Conservation (phyloP, 164 flowering plant species). For the Sedum album region DNA sequence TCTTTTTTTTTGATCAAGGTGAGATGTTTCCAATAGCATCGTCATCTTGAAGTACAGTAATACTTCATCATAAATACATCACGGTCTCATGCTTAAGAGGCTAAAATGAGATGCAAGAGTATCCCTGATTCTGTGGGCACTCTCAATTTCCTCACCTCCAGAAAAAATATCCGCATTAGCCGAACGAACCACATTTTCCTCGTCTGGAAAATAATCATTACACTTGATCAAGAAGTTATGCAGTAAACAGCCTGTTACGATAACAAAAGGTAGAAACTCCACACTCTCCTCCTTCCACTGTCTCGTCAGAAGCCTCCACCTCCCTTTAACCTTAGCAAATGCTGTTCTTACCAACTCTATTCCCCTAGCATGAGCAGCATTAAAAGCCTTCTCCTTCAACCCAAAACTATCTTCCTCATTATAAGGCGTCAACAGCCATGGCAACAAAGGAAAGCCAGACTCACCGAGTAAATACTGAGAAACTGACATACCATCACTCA, state of each 20-base stretch:
- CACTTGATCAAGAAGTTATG: constrained; percentile 64
- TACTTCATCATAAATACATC: background rate
- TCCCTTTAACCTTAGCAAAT: constrained; percentile 33
- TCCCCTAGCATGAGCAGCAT: constrained; percentile 40
- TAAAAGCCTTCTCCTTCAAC: constrained; percentile 28
- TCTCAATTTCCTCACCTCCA: constrained; percentile 38
- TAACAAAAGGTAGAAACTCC: constrained; percentile 53
- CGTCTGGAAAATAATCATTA: constrained; percentile 29
- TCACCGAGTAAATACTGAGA: constrained; percentile 72
- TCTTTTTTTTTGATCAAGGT: no score
- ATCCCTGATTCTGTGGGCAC: constrained; percentile 43
- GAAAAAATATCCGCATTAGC: constrained; percentile 22
- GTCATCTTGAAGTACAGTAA: no score
- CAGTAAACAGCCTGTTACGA: constrained; percentile 55
- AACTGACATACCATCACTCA: constrained; percentile 30
- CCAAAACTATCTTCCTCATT: constrained; percentile 21
- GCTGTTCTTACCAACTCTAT: constrained; percentile 43
- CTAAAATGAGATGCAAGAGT: constrained; percentile 52
- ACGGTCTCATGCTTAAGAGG: constrained; percentile 24
- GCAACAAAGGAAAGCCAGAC: constrained; percentile 55
- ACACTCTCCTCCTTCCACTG: constrained; percentile 45
- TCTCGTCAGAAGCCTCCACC: constrained; percentile 55
- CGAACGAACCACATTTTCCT: constrained; percentile 20
- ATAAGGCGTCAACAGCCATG: constrained; percentile 73
- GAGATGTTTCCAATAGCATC: no score